Percentiles rank a stretch among this genome's conserved stretches.
These are phyloP conservation scores for Blastomyces emzantsi DNA, from an alignment of 2,329 filamentous ascomycete genomes.

Conservation along the genomic window DNA sequence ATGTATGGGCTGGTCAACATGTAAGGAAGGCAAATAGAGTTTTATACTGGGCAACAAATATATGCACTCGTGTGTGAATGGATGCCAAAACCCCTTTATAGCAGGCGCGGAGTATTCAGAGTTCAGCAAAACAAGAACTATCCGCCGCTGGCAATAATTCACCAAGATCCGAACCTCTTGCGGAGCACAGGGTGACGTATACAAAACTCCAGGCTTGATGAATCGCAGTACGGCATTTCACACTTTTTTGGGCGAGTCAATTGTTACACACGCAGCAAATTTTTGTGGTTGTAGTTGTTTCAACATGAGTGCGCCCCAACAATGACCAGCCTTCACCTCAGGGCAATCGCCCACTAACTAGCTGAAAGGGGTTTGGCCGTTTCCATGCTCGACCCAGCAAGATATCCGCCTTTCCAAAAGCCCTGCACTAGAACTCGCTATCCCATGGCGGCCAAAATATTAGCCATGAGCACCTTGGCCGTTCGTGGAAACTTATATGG, in stretches of 20 bases:
- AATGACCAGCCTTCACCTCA: background rate
- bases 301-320: background rate
- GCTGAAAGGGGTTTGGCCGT: background rate
- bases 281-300: background rate
- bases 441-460: background rate
- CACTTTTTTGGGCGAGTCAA: too few relatives aligned
- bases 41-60: conserved; percentile 16
- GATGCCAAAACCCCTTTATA: background rate
- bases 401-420: background rate
- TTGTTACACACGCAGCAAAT: background rate
- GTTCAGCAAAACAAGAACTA: too few relatives aligned
- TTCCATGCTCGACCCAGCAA: background rate
- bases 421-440: background rate
- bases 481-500: too few relatives aligned
- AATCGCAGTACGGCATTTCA: background rate
- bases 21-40: conserved; percentile 34
- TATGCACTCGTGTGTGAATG: background rate
- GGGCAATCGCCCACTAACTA: background rate
- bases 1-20: conserved; percentile 39
- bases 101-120: background rate
- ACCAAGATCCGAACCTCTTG: background rate
- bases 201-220: background rate
- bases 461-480: too few relatives aligned
- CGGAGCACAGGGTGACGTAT: background rate
- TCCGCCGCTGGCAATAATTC: background rate